Base-by-base conservation (phyloP, 2,329 filamentous ascomycete species). In the Penicillium thymicola region DNA sequence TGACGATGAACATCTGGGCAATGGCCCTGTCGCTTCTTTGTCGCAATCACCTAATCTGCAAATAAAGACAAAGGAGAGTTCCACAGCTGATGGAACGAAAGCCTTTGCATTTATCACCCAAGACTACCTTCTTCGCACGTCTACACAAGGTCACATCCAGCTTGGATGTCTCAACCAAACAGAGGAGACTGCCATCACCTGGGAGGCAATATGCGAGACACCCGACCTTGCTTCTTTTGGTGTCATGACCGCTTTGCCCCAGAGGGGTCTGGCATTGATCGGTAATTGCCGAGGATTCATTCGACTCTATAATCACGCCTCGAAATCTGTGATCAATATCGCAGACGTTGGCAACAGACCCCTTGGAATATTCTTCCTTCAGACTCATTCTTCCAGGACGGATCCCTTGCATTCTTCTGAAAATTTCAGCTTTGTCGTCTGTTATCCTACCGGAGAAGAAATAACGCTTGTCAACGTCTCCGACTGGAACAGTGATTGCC, bases 31-130 rank as follows among this genome's bases (percentile, higher is more conserved):
- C 34, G 11, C 25, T 42, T 32, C 41, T 27, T 21, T 40, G 2
- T 41, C 44, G 27, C 27, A 34, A 44, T 28, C 36, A 14, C 14
- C 28, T 30, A n/a, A 10, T 7, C 46, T 41, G 7, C 47, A 45
- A 38, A 14, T 32, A 30, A 34, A 51, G 9, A 38, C 13, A n/a
- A 55, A 55, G 30, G 41, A 40, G 27, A 54, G 55, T 28, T 16
- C 52, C 38, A 50, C 56, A 23, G 59, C 43, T n/a, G 47, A 62
- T 37, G 62, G 55, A 37, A 51, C 71, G 21, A 72, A 65, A 58
- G 53, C 61, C 0, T 75, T 75, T 59, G 66, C 58, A 7, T 75
- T 76, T 58, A 66, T 76, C 47, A 59, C 70, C 14, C 58, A 67
- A 13, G 64, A 72, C 51, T 69, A 60, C 34, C 67, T 77, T 46